Base-by-base conservation (phyloP, 345 rosid species). In the Aegle marmelos region DNA sequence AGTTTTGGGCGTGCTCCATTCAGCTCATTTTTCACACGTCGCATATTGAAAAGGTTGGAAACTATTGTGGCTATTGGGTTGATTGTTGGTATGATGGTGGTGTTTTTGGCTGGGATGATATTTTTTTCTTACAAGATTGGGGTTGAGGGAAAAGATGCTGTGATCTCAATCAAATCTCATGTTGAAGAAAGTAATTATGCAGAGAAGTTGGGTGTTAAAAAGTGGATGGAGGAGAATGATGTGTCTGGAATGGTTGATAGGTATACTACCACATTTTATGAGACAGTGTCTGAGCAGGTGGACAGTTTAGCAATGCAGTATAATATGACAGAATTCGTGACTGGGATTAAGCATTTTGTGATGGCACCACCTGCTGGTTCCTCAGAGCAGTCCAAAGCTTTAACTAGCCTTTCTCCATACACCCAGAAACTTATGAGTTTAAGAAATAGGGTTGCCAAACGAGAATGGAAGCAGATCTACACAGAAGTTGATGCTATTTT, bases 171-270 rank as follows among this genome's bases (percentile, higher is more conserved):
- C 67, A 95, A 95, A 77, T 86, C 94, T 33, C 99, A 93, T 60
- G 94, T 95, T 16, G 94, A 91, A 73, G 84, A 93, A 88, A 93
- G 83, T 69, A 95, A 95, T 83, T 95, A 95, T 77, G 91, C 98
- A 0, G 99, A 95, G 88, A 93, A 81, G 81, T 79, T 92, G 30
- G 99, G 98, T 66, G 66, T 93, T 72, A 93, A 91, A 86, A 82
- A 85, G 67, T 95, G 98, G 99, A 92, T 95, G 97, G 93, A 90
- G 25, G 99, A 93, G 82, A 95, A 95, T 53, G 99, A 95, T 81
- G 94, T 95, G 25, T 89, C 99, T 0, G 98, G 93, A 60, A 87
- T 91, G 93, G 94, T 91, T 2, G 99, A 92, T 83, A 87, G 75
- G 84, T 92, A 93, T 82, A 85, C 94, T 1, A 82, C 97, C 1